Base-by-base conservation (phyloP, 306 rosid species). In the Alnus glutinosa region DNA sequence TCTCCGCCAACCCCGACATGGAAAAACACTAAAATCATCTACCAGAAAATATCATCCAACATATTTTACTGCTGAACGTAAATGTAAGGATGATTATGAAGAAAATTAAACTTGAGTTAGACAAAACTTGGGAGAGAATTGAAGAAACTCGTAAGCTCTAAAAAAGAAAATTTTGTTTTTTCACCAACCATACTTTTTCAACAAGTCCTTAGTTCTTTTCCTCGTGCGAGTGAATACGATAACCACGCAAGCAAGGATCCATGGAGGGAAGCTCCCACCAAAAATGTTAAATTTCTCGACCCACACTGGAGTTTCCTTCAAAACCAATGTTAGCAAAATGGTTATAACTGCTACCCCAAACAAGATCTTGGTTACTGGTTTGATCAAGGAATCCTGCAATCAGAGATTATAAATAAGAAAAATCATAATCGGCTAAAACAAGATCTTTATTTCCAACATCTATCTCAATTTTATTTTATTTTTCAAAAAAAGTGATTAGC, bases 231-330 rank as follows among this genome's bases (percentile, higher is more conserved):
- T 89, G 78, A 95, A 92, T 75, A 92, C 97, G 74, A 95, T 78
- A 64, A 95, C 94, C 78, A 88, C 91, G 61, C 93, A 87, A 83
- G 97, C 98, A 75, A 95, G 86, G 82, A 92, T 83, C 98, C 94
- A 95, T 42, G 97, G 98, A 77, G 98, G 89, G 83, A 88, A 84
- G 82, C 83, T 89, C n/a, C 88, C 91, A 28, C 92, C 87, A 9
- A 80, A 78, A 76, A 88, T 23, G 57, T 91, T 89, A 1, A 90
- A 71, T 70, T 90, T 91, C 85, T 85, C 81, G 83, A 91, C n/a
- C 92, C 93, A 92, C 0, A 86, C 88, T 5, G 92, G 92, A 13
- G 88, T 76, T 44, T 91, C 98, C 80, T 75, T 89, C 1, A 81
- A 81, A 57, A 85, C 81, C 73, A 95, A 71, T 4, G 89, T 73